A percentile compares a stretch with the other conserved stretches of the same genome.
Evolutionary conservation across 495 filamentous ascomycete genomes (phyloP).

Genomic region (Antarctomyces pellizariae): DNA sequence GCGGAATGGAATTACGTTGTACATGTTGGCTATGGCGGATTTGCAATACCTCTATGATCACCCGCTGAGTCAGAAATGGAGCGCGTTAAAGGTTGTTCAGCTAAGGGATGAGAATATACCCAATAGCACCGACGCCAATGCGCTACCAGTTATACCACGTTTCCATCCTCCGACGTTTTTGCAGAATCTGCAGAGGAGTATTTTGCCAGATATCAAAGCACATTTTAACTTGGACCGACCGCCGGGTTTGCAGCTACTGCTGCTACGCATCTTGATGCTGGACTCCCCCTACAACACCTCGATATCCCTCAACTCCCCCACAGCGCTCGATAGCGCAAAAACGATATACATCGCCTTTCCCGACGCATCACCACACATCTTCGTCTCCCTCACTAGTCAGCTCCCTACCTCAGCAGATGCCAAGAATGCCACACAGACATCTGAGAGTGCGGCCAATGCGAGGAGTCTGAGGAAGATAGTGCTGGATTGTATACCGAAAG

Average conservation of each 20-base stretch:
- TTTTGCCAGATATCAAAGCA: constrained; percentile 51
- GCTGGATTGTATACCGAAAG: constrained; percentile 52
- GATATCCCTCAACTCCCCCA: constrained; percentile 19
- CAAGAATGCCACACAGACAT: constrained; percentile 14
- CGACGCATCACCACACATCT: constrained; percentile 49
- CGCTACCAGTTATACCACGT: constrained; percentile 31
- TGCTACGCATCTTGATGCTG: constrained; percentile 51
- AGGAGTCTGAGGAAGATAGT: constrained; percentile 45
- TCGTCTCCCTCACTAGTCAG: constrained; percentile 32
- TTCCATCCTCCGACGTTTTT: constrained; percentile 60
- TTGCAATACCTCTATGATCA: constrained; percentile 59
- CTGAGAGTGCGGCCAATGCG: constrained; percentile 26
- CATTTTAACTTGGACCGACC: constrained; percentile 55
- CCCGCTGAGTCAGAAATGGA: constrained; percentile 48
- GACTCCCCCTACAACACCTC: constrained; percentile 45
- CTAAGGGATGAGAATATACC: constrained; percentile 18
- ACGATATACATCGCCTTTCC: constrained; percentile 63
- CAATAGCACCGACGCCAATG: constrained; percentile 16
- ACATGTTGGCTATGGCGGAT: constrained; percentile 63
- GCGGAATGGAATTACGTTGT: constrained; percentile 51
- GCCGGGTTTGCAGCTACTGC: constrained; percentile 33
- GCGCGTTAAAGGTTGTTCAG: constrained; percentile 34
- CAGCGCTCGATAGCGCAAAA: constrained; percentile 28
- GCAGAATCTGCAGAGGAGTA: constrained; percentile 41
- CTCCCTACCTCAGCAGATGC: constrained; percentile 9